These are phyloP conservation scores for Magnolia changhungtana DNA, from an alignment of 164 flowering plant genomes.

Conservation along the genomic window DNA sequence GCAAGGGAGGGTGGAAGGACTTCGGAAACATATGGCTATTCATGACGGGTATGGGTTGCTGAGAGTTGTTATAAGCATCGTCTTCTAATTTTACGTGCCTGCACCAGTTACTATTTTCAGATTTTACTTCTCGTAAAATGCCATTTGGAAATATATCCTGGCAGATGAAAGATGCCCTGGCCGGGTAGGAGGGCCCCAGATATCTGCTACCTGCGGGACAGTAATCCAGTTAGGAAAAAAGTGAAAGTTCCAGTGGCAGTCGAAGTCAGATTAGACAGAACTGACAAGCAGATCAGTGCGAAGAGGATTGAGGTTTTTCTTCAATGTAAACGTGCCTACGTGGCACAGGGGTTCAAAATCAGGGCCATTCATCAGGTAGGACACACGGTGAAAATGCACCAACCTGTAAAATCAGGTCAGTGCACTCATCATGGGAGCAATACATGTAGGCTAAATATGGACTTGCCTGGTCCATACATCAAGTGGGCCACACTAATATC, in stretches of 20 bases:
- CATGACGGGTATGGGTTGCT: constrained; percentile 19
- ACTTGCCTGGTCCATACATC: too few relatives aligned
- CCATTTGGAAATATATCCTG: constrained; percentile 40
- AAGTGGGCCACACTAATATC: too few relatives aligned
- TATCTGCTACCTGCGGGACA: constrained; percentile 35
- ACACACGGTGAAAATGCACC: too few relatives aligned
- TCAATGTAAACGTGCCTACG: too few relatives aligned
- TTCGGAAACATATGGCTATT: constrained; percentile 27
- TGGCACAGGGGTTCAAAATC: too few relatives aligned
- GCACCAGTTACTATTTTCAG: constrained; percentile 31
- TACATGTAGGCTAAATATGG: too few relatives aligned
- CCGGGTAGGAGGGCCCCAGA: constrained; percentile 22
- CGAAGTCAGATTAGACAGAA: too few relatives aligned
- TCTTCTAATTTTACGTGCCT: constrained; percentile 40
- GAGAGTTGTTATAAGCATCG: constrained; percentile 21
- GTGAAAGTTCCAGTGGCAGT: neutral
- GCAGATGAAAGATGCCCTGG: constrained; percentile 45
- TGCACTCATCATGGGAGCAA: too few relatives aligned
- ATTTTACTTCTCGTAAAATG: constrained; percentile 27
- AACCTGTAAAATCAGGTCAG: too few relatives aligned
- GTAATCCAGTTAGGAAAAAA: neutral
- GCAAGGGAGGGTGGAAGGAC: constrained; percentile 19
- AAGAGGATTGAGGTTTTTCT: too few relatives aligned
- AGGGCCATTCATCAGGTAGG: too few relatives aligned
- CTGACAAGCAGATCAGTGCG: too few relatives aligned